A percentile compares a stretch with the other conserved stretches of the same genome.
phyloP scores from a whole-genome alignment of 2,329 filamentous ascomycete species.

The Colletotrichum sp. region DNA sequence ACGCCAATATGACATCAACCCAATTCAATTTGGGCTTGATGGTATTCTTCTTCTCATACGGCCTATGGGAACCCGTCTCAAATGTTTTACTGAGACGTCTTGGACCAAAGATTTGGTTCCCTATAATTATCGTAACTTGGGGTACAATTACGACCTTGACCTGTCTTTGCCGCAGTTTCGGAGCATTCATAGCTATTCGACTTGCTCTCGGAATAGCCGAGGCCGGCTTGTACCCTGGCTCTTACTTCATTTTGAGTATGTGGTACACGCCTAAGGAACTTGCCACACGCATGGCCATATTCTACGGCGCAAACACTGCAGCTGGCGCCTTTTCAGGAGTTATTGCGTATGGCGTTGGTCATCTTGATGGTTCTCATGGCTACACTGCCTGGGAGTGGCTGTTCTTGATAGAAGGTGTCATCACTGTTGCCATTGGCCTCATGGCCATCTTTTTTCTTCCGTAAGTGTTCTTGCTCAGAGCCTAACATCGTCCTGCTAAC shows the following conservation, averaged over 20 bases:
- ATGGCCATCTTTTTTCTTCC: neutral
- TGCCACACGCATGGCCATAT: neutral
- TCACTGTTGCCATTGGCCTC: neutral
- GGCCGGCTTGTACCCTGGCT: neutral
- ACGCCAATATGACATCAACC: neutral
- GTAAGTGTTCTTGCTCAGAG: neutral
- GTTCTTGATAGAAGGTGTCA: neutral
- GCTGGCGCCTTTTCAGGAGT: neutral
- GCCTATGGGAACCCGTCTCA: neutral
- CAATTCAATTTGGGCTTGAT: conserved; percentile 45
- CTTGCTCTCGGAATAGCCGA: neutral
- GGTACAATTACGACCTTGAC: neutral
- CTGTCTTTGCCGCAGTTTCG: neutral
- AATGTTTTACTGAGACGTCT: neutral
- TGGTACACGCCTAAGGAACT: neutral
- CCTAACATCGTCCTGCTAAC: neutral
- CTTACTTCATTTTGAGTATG: neutral
- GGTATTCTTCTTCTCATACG: conserved; percentile 45
- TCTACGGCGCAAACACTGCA: neutral
- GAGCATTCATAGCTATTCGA: neutral
- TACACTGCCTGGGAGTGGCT: neutral
- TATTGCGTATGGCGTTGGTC: neutral
- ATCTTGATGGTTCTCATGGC: neutral
- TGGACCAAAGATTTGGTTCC: neutral
- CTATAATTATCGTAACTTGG: neutral